Evolutionary conservation across 2,329 filamentous ascomycete genomes (phyloP), one percentile per base, ranked within the genome.

Genomic region (Ophiostoma triangulosporum): DNA sequence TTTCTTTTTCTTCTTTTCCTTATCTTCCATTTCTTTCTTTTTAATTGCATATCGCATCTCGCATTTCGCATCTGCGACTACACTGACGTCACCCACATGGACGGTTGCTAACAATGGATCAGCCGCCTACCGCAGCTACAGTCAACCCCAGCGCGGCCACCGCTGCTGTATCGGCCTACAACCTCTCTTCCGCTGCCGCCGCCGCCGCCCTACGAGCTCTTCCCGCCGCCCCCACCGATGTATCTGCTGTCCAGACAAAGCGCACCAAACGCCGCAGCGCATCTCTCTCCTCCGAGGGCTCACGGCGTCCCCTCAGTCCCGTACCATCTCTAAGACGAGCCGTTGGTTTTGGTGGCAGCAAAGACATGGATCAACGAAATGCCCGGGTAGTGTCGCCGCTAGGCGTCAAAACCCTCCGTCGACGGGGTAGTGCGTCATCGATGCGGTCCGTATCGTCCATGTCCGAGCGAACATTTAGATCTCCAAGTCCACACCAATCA

Each of bases 381-480:
- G 53, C 15, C 26, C 33, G 46, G 4, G 56, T 32, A 12, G 54
- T 55, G 17, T 56, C 50, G 48, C 50, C 54, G 7, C 24, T 45
- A 14, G 54, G 57, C 12, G 38, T 43, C 1, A 55, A 52, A 1
- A 70, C 71, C 51, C 70, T 90, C 57, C 75, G 83, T 57, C 75
- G 87, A 62, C 74, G 77, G 35, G 77, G 74, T 53, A 94, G 90
- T 68, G 78, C 78, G 27, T 77, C 81, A 22, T 95, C 89, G 15
- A 35, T 57, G 38, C 20, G 81, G 26, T 95, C 89, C 68, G 78
- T 78, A 26, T 77, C 81, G 27, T 95, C 89, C 50, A 95, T 97
- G 90, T 84, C 80, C 29, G 86, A 91, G 65, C 80, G 91, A 55
- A 90, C 88, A 1, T 95, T 96, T 67, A 81, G 90, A 60, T 85